Evolutionary conservation across 345 rosid genomes (phyloP).

Genomic region (Schrenkiella parvula): DNA sequence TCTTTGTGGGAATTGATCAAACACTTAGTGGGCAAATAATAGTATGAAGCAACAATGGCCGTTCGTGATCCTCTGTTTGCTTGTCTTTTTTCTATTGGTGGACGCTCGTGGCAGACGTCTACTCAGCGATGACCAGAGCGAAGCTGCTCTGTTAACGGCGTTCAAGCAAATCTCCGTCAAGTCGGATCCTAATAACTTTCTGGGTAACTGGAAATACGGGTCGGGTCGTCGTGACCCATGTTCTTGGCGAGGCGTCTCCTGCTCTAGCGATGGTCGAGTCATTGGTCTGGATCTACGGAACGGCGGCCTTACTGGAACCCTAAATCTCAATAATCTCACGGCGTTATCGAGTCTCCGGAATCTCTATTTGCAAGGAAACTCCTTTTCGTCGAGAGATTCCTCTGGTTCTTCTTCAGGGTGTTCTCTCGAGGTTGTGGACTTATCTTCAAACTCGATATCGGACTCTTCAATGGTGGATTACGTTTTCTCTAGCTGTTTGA

Average conservation of each 20-base stretch:
- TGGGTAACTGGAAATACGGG: constrained; percentile 51
- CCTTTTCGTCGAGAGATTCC: constrained; percentile 49
- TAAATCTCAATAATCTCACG: constrained; percentile 51
- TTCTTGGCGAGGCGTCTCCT: constrained; percentile 67
- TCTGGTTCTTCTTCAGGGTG: constrained; percentile 39
- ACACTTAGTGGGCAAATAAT: constrained; percentile 9
- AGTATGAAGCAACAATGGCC: constrained; percentile 21
- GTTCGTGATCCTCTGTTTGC: constrained; percentile 9
- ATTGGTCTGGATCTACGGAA: constrained; percentile 53
- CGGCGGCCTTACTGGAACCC: constrained; percentile 49
- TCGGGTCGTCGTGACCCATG: constrained; percentile 42
- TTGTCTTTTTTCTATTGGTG: constrained; percentile 16
- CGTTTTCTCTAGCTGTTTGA: constrained; percentile 53
- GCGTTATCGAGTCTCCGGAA: constrained; percentile 48
- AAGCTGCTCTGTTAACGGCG: constrained; percentile 38
- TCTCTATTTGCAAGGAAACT: constrained; percentile 49
- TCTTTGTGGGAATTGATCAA: not conserved
- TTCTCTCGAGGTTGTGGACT: constrained; percentile 51
- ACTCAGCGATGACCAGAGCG: constrained; percentile 2
- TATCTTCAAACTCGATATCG: constrained; percentile 60
- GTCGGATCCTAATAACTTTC: constrained; percentile 50
- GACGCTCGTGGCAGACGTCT: constrained; percentile 2
- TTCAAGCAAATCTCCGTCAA: constrained; percentile 56
- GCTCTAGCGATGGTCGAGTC: constrained; percentile 51
- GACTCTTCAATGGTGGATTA: constrained; percentile 40